A percentile compares a stretch with the other conserved stretches of the same genome.
phyloP scores from a whole-genome alignment of 371 early-diverging fungal genomes.

The Mucor indicus region DNA sequence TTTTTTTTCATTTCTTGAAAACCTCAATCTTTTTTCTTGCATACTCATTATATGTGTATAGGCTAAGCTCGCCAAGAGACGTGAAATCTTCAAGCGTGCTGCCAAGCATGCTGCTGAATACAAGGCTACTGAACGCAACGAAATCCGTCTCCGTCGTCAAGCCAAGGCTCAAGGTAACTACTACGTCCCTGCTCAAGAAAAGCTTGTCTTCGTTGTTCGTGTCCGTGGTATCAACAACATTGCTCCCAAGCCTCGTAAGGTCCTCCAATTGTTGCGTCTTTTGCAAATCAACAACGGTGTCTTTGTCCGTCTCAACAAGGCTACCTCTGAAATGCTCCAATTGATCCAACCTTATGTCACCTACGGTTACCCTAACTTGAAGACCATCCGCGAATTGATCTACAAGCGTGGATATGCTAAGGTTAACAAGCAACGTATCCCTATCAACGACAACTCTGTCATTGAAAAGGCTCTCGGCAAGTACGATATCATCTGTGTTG shows the following conservation, averaged over 20 bases:
- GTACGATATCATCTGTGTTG: conserved; percentile 96
- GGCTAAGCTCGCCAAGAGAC: conserved; percentile 81
- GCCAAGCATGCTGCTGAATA: conserved; percentile 96
- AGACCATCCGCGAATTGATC: conserved; percentile 98
- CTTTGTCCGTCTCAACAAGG: conserved; percentile 98
- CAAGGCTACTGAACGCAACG: conserved; percentile 82
- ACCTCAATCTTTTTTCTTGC: background rate
- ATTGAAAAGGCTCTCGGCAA: conserved; percentile 96
- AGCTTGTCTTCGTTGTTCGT: conserved; percentile 97
- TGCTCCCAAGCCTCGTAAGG: conserved; percentile 99
- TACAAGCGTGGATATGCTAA: conserved; percentile 99
- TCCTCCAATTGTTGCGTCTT: conserved; percentile 98
- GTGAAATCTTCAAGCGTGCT: conserved; percentile 97
- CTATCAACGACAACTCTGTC: conserved; percentile 95
- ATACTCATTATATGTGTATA: conserved; percentile 29
- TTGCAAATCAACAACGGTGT: conserved; percentile 99
- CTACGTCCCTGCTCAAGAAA: conserved; percentile 96
- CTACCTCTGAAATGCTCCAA: conserved; percentile 98
- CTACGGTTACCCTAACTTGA: conserved; percentile 96
- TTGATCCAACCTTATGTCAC: conserved; percentile 98
- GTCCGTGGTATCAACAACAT: conserved; percentile 98
- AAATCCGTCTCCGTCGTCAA: conserved; percentile 87
- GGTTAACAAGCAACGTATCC: conserved; percentile 95
- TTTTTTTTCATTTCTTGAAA: too few relatives aligned
- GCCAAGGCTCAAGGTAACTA: conserved; percentile 90